Percentiles rank a stretch among this genome's conserved stretches.
These are phyloP conservation scores for Westerdykella aurantiaca DNA, from an alignment of 2,329 filamentous ascomycete species.

Conservation along the genomic window DNA sequence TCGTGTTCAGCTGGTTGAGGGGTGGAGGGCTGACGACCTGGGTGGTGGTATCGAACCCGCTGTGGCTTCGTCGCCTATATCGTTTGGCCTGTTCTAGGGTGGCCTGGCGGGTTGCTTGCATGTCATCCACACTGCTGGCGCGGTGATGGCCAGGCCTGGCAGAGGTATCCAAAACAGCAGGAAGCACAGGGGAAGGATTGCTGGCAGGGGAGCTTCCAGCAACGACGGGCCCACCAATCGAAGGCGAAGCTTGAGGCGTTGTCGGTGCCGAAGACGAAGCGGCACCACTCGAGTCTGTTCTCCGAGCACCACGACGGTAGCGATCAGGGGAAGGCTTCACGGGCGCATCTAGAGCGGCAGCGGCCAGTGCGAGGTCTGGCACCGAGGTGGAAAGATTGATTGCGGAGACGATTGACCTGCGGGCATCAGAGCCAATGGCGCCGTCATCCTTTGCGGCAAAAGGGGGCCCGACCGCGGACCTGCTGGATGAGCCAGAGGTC, in stretches of 20 bases:
- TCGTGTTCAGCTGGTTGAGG: constrained; percentile 8
- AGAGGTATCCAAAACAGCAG: constrained; percentile 13
- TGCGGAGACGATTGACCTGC: constrained; percentile 35
- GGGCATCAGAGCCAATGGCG: constrained; percentile 38
- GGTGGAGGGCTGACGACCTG: constrained; percentile 12
- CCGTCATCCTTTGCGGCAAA: constrained; percentile 47
- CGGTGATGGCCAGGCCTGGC: constrained; percentile 48
- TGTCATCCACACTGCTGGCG: constrained; percentile 64
- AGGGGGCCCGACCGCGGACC: constrained; percentile 35
- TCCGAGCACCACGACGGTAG: constrained; percentile 65
- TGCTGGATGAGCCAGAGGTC: constrained; percentile 47
- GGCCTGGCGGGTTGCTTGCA: constrained; percentile 54
- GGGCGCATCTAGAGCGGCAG: constrained; percentile 47
- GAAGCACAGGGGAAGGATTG: constrained; percentile 51
- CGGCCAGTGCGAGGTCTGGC: constrained; percentile 51
- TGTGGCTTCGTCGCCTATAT: constrained; percentile 77
- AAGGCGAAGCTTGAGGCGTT: constrained; percentile 28
- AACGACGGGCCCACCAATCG: constrained; percentile 36
- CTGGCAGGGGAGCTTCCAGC: constrained; percentile 53
- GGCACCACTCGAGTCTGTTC: constrained; percentile 44
- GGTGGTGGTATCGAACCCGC: constrained; percentile 50
- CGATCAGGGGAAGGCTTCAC: constrained; percentile 71
- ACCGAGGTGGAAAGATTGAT: constrained; percentile 48
- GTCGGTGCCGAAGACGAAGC: constrained; percentile 23
- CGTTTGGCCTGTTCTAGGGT: constrained; percentile 65